Evolutionary conservation across 2,329 filamentous ascomycete species (phyloP).

Genomic region (Endothia cerciana): DNA sequence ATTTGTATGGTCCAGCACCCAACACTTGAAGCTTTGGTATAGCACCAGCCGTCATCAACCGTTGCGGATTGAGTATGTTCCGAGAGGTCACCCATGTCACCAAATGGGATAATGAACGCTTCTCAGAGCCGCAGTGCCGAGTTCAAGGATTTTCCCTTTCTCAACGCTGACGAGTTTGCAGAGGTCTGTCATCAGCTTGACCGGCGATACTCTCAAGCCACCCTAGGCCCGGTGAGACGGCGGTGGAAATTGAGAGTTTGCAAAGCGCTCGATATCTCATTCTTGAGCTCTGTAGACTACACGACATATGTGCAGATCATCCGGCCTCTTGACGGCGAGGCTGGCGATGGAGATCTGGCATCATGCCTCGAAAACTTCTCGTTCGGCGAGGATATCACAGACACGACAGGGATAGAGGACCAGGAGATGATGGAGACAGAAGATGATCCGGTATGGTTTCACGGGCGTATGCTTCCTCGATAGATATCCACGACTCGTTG

Average conservation of each 20-base stretch:
- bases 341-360: constrained; percentile 51
- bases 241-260: constrained; percentile 60
- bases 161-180: constrained; percentile 65
- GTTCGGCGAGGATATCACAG: constrained; percentile 36
- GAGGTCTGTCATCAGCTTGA: constrained; percentile 67
- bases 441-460: constrained; percentile 53
- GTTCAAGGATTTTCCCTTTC: constrained; percentile 62
- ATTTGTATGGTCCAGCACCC: not conserved
- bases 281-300: constrained; percentile 47
- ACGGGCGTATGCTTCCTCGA: not conserved
- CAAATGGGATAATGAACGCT: constrained; percentile 8
- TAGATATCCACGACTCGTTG: not conserved
- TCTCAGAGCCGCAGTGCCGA: constrained; percentile 35
- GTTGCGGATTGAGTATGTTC: not conserved
- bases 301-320: constrained; percentile 61
- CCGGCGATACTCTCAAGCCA: constrained; percentile 60
- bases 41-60: not conserved
- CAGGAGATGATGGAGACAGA: constrained; percentile 55
- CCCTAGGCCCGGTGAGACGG: constrained; percentile 56
- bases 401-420: constrained; percentile 40
- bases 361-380: constrained; percentile 51
- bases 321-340: constrained; percentile 51
- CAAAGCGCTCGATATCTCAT: constrained; percentile 53
- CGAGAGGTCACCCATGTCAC: not conserved
- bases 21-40: not conserved